phyloP scores from a whole-genome alignment of 495 filamentous ascomycete genomes.

The Schizothecium vesticola region DNA sequence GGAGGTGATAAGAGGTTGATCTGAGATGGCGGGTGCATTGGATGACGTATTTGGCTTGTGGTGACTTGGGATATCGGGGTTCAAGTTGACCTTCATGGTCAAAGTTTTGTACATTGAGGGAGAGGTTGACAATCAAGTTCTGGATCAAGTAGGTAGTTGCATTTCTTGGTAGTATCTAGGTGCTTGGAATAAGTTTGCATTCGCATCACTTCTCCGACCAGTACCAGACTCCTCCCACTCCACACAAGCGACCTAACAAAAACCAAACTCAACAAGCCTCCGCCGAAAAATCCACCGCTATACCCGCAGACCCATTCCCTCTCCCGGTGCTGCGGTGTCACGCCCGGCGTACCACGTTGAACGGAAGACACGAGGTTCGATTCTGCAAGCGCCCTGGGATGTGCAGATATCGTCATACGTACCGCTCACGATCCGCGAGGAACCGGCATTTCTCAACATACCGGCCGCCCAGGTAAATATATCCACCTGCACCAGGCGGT shows the following conservation, averaged over 20 bases:
- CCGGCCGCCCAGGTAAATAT: not conserved
- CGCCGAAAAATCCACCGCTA: not conserved
- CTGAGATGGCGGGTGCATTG: not conserved
- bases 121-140: too few species aligned
- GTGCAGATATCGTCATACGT: not conserved
- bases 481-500: not conserved
- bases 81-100: not conserved
- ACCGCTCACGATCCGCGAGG: not conserved
- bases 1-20: not conserved
- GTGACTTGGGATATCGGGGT: too few species aligned
- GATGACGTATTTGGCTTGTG: not conserved
- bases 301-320: not conserved
- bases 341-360: not conserved
- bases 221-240: too few species aligned
- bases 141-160: not conserved
- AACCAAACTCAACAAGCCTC: not conserved
- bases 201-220: not conserved
- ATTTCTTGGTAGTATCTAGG: not conserved
- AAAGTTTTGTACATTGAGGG: not conserved
- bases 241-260: not conserved
- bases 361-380: not conserved
- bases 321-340: not conserved
- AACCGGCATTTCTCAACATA: not conserved
- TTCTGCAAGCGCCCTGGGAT: not conserved
- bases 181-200: not conserved